Evolutionary conservation across 768 basidiomycete species (phyloP), one percentile per base, ranked within the genome.

Genomic region (Trametes punicea): DNA sequence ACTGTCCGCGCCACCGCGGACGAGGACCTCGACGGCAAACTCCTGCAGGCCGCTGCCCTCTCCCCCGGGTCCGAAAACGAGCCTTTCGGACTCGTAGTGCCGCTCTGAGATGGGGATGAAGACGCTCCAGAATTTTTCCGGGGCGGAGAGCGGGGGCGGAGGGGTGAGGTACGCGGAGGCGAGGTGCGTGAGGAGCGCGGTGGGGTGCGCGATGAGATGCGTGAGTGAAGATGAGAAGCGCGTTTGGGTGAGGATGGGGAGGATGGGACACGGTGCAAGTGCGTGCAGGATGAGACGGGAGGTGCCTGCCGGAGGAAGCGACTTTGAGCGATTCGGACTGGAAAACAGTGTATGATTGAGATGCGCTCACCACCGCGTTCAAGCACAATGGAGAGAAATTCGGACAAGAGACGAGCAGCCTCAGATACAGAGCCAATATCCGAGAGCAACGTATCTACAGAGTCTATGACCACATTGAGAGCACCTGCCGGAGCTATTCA

Each of bases 51-150:
- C 65, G 40, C 71, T 70, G 3, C 84, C 84, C 58, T 78, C 77
- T 10, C 82, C 73, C 7, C 72, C 64, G 2, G 58, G 20, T 1
- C 85, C 87, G 61, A 81, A 85, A 16, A 88, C 75, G 31, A 91
- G 72, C 51, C 71, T 70, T 61, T 87, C 81, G 38, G 78, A 77
- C 61, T 93, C 84, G 53, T 78, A 70, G 3, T 62, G 67, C 23
- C 87, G 79, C 67, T 82, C 84, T 51, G 84, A 81, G 55, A 90
- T 67, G 0, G 89, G 87, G 7, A 83, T 69, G 64, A 95, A 90
- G 10, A 92, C 76, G 33, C 75, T 74, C 90, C 88, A 94, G 71
- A 94, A 95, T 64, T 90, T 90, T 31, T 79, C 73, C n/a, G 77
- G 73, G 0, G 80, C 63, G 8, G 82, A 80, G 36, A 75, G 71